Conservation (phyloP, 75 land plant species). For the Larix kaempferi region DNA sequence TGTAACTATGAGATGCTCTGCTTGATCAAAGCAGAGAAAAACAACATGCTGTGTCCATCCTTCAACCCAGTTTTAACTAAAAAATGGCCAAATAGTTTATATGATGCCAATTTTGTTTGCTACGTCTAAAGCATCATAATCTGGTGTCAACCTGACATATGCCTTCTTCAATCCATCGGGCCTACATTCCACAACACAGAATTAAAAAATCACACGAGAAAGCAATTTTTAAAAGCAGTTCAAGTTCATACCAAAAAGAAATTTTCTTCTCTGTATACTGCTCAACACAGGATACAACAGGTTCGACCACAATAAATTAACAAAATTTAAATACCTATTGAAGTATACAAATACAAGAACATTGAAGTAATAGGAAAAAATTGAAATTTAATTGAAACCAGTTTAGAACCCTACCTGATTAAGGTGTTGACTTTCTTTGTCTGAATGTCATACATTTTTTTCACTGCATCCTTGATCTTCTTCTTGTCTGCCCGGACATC, state of each 20-base stretch:
- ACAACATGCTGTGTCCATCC: too few relatives aligned
- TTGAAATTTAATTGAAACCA: neutral
- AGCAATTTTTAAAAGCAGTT: neutral
- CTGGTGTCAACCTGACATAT: constrained; percentile 59
- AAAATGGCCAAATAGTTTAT: constrained; percentile 9
- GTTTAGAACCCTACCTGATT: constrained; percentile 29
- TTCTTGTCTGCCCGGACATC: constrained; percentile 77
- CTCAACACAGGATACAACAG: neutral
- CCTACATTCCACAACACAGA: constrained; percentile 20
- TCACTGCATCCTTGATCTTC: constrained; percentile 66
- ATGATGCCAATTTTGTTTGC: constrained; percentile 77
- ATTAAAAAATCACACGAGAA: neutral
- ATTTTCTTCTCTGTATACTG: neutral
- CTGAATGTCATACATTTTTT: constrained; percentile 69
- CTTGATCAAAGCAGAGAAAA: too few relatives aligned
- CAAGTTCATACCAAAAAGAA: neutral
- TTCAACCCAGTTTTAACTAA: too few relatives aligned
- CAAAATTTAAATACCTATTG: neutral
- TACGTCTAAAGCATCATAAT: constrained; percentile 64
- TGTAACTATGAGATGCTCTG: too few relatives aligned
- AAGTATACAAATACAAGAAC: neutral
- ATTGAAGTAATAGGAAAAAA: neutral
- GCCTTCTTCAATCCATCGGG: constrained; percentile 69
- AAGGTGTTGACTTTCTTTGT: constrained; percentile 60
- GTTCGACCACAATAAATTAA: neutral